Percentiles rank a stretch among this genome's conserved stretches.
Evolutionary conservation across 2,329 filamentous ascomycete species (phyloP).

Genomic region (Thielaviopsis ethacetica): DNA sequence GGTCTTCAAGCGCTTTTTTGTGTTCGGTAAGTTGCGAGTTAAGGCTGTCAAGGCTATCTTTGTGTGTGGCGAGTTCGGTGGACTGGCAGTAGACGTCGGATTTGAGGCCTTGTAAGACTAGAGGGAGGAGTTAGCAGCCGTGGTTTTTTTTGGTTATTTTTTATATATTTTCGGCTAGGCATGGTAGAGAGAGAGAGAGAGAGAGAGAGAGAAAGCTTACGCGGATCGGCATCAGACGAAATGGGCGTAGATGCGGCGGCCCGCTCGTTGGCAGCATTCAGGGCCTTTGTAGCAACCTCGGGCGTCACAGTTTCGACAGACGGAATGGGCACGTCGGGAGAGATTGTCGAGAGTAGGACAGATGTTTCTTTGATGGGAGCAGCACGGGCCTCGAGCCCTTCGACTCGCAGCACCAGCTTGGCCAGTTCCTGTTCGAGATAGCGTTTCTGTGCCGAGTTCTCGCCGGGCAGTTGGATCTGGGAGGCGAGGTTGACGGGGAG

Average conservation of each 20-base stretch:
- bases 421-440: constrained; percentile 70
- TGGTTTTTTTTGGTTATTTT: too few relatives aligned
- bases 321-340: not conserved
- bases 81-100: constrained; percentile 91
- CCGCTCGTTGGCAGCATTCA: constrained; percentile 38
- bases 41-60: constrained; percentile 69
- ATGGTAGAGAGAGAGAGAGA: constrained; percentile 19
- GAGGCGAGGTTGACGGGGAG: constrained; percentile 26
- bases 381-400: constrained; percentile 67
- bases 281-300: constrained; percentile 53
- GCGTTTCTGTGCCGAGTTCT: constrained; percentile 57
- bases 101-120: constrained; percentile 65
- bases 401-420: constrained; percentile 60
- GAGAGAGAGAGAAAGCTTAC: constrained; percentile 15
- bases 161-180: constrained; percentile 60
- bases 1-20: constrained; percentile 72
- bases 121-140: too few relatives aligned
- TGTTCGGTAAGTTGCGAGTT: constrained; percentile 64
- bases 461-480: constrained; percentile 59
- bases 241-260: constrained; percentile 24
- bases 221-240: constrained; percentile 27
- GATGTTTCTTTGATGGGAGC: constrained; percentile 27
- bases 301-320: constrained; percentile 50
- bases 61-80: constrained; percentile 76
- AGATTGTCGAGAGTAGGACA: constrained; percentile 24